phyloP scores from a whole-genome alignment of 2,329 filamentous ascomycete species.

The Phialemonium atrogriseum region DNA sequence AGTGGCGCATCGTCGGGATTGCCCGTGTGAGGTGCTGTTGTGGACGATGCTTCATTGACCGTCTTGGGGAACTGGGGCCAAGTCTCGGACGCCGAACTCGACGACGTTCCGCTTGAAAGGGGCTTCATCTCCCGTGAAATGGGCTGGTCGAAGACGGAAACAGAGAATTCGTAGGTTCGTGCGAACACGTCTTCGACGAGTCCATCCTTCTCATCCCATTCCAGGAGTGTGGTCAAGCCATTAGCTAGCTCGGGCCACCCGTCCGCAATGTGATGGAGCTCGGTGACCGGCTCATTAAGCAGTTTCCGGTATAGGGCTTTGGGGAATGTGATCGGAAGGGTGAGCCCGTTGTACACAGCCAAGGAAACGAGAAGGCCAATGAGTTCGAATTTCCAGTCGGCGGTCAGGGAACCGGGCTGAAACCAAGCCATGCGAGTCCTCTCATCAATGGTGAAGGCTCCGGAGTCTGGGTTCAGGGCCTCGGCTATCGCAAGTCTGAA shows the following conservation, averaged over 20 bases:
- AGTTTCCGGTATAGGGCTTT: constrained; percentile 76
- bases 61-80: constrained; percentile 45
- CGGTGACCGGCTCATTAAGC: constrained; percentile 58
- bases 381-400: constrained; percentile 83
- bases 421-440: constrained; percentile 83
- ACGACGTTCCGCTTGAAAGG: neutral
- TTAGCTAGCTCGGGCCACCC: constrained; percentile 79
- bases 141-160: constrained; percentile 47
- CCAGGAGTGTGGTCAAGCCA: constrained; percentile 62
- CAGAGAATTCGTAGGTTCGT: constrained; percentile 79
- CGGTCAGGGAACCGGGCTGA: constrained; percentile 70
- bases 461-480: constrained; percentile 69
- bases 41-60: constrained; percentile 4
- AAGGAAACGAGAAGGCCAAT: constrained; percentile 82
- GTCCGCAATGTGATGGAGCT: constrained; percentile 70
- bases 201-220: constrained; percentile 69
- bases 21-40: constrained; percentile 21
- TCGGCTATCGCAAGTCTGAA: constrained; percentile 79
- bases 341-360: constrained; percentile 88
- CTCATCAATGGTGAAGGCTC: constrained; percentile 71
- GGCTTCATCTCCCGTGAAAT: constrained; percentile 48
- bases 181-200: constrained; percentile 74
- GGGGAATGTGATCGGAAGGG: constrained; percentile 83
- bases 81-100: constrained; percentile 15
- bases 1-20: constrained; percentile 51